Percentiles rank a stretch among this genome's conserved stretches.
These are phyloP conservation scores for Phalaenopsis equestris DNA, from an alignment of 106 monocot species.

Conservation along the genomic window DNA sequence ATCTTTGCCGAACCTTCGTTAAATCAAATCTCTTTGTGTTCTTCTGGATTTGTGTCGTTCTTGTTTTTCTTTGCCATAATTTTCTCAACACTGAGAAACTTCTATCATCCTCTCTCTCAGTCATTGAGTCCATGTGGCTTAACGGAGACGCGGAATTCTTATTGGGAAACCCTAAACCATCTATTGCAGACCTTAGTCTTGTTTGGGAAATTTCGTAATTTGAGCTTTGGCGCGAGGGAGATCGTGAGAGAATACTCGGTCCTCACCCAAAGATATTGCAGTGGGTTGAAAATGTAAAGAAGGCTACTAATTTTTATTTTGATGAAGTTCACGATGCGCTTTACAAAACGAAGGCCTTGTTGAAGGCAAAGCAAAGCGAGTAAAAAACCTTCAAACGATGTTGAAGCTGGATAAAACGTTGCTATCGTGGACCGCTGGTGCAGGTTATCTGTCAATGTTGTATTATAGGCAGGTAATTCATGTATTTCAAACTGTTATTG, in stretches of 20 bases:
- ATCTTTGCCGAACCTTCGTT: too few species aligned
- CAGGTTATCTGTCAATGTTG: too few species aligned
- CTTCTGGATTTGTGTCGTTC: too few species aligned
- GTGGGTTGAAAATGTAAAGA: constrained; percentile 8
- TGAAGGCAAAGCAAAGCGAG: too few species aligned
- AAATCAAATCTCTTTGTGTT: too few species aligned
- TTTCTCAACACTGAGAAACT: constrained; percentile 61
- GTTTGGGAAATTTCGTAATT: constrained; percentile 93
- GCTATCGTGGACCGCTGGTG: too few species aligned
- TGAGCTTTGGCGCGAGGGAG: constrained; percentile 17
- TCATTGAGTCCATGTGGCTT: constrained; percentile 75
- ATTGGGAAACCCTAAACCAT: constrained; percentile 66
- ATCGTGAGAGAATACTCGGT: constrained; percentile 2
- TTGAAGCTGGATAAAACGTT: too few species aligned
- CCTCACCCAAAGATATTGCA: constrained; percentile 7
- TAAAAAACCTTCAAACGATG: too few species aligned
- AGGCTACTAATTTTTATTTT: neutral
- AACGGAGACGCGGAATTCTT: constrained; percentile 69
- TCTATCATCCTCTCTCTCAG: constrained; percentile 48
- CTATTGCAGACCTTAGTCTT: constrained; percentile 95
- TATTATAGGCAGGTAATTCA: too few species aligned
- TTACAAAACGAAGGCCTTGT: neutral
- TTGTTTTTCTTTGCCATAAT: too few species aligned
- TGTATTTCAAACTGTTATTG: too few species aligned
- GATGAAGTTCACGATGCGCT: constrained; percentile 5